phyloP scores from a whole-genome alignment of 805 yeast species.

The Wickerhamomyces sydowiorum region DNA sequence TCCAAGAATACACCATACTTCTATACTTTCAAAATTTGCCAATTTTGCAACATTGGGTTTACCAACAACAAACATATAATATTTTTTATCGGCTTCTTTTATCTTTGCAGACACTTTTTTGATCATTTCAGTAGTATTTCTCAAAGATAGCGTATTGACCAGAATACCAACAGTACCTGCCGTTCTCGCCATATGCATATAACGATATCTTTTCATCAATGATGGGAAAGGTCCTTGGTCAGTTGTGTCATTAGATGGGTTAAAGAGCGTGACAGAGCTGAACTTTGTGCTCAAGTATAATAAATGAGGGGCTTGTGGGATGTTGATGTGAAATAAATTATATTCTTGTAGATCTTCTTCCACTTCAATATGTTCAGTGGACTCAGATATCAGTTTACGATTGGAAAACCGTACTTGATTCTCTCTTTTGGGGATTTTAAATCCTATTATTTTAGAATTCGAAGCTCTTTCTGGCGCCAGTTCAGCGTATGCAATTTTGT shows the following conservation, averaged over 20 bases:
- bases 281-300: conserved; percentile 73
- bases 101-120: conserved; percentile 56
- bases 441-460: conserved; percentile 38
- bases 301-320: conserved; percentile 75
- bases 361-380: conserved; percentile 20
- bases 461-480: conserved; percentile 29
- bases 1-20: conserved; percentile 91
- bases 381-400: conserved; percentile 24
- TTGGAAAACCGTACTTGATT: conserved; percentile 20
- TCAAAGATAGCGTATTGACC: conserved; percentile 81
- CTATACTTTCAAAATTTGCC: conserved; percentile 93
- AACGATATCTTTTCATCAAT: conserved; percentile 75
- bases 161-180: conserved; percentile 91
- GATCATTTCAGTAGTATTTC: conserved; percentile 65
- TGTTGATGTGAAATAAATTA: conserved; percentile 61
- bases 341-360: conserved; percentile 38
- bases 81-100: conserved; percentile 77
- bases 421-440: conserved; percentile 9
- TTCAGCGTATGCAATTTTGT: conserved; percentile 33
- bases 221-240: conserved; percentile 67
- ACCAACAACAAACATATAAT: conserved; percentile 92
- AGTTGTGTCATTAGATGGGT: conserved; percentile 31
- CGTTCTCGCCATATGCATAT: conserved; percentile 82
- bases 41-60: conserved; percentile 96
- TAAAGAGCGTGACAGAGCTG: conserved; percentile 42